Conservation (phyloP, 2,329 filamentous ascomycete genomes). For the Alternaria panax region DNA sequence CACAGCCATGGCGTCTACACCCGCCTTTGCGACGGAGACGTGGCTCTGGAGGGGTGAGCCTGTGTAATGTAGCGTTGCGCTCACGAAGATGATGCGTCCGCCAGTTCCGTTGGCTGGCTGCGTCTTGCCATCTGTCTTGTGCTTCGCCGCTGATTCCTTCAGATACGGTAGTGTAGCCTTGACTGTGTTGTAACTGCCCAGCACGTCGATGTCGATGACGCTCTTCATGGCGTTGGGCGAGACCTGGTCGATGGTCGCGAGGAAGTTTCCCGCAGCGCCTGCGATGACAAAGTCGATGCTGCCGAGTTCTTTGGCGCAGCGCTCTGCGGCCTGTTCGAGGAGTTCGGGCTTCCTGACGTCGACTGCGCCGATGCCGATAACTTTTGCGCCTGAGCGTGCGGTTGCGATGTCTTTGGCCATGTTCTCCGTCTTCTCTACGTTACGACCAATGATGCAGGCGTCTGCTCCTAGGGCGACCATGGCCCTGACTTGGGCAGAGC, state of each 20-base stretch:
- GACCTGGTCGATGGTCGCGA: slow-evolving; percentile 82
- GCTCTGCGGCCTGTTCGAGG: slow-evolving; percentile 76
- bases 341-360: slow-evolving; percentile 73
- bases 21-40: slow-evolving; percentile 90
- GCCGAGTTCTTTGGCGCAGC: slow-evolving; percentile 82
- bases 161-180: slow-evolving; percentile 90
- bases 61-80: slow-evolving; percentile 89
- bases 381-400: slow-evolving; percentile 78
- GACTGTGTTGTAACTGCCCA: slow-evolving; percentile 93
- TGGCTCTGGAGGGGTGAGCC: slow-evolving; percentile 87
- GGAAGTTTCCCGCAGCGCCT: slow-evolving; percentile 94
- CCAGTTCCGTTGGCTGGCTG: slow-evolving; percentile 63
- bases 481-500: slow-evolving; percentile 90
- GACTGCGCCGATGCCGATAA: slow-evolving; percentile 80
- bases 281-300: slow-evolving; percentile 93
- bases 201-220: slow-evolving; percentile 94
- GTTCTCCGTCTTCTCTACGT: slow-evolving; percentile 82
- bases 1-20: slow-evolving; percentile 82
- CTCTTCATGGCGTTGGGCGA: slow-evolving; percentile 90
- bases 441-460: slow-evolving; percentile 92
- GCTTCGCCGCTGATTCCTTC: slow-evolving; percentile 71
- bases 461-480: slow-evolving; percentile 90
- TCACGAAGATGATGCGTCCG: slow-evolving; percentile 88
- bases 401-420: slow-evolving; percentile 84
- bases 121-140: slow-evolving; percentile 66